Base-by-base conservation (phyloP, 2,329 filamentous ascomycete genomes). In the Pseudocercospora fijiensis region DNA sequence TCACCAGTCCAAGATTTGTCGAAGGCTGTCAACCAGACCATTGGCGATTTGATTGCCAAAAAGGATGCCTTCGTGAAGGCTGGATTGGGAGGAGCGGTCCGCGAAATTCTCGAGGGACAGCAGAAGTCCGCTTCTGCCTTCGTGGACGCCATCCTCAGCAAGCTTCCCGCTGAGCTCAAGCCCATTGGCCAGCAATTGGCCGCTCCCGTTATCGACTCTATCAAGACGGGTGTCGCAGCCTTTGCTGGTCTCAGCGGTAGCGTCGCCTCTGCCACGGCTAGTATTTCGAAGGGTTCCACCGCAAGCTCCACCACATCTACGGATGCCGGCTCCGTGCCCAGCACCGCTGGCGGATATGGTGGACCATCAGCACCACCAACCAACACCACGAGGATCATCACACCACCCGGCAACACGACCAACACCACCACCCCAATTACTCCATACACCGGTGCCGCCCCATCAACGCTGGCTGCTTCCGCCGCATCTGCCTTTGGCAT, bases 111-210 rank as follows among this genome's bases (percentile, higher is more conserved):
- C 27, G 28, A 20, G 28, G 27, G 28, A 41, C 53, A 56, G 24
- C 53, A 56, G 28, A 41, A 33, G 18, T 33, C 27, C 18, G 27
- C 53, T 1, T 4, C 3, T 3, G 53, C 10, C 28, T 56, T 56
- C 28, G 33, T 30, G 16, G 53, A 33, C 7, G 30, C 26, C 13
- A 27, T 56, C 2, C 53, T 56, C n/a, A 7, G n/a, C 53, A 56
- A 56, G 53, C 53, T 56, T 37, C 53, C 53, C 22, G 28, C 22
- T 26, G 53, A 56, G 53, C 53, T 56, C n/a, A n/a, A 56, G 28
- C 28, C 53, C 22, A 20, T 56, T 24, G 53, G 28, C 24, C 53
- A 56, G 16, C 27, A 56, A 26, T 30, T 56, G 53, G 53, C 53
- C 16, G 28, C 28, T 41, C 53, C 53, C 11, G 28, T 56, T 28